These are phyloP conservation scores for Myriosclerotinia duriaeana DNA, from an alignment of 2,329 filamentous ascomycete species.

Conservation along the genomic window DNA sequence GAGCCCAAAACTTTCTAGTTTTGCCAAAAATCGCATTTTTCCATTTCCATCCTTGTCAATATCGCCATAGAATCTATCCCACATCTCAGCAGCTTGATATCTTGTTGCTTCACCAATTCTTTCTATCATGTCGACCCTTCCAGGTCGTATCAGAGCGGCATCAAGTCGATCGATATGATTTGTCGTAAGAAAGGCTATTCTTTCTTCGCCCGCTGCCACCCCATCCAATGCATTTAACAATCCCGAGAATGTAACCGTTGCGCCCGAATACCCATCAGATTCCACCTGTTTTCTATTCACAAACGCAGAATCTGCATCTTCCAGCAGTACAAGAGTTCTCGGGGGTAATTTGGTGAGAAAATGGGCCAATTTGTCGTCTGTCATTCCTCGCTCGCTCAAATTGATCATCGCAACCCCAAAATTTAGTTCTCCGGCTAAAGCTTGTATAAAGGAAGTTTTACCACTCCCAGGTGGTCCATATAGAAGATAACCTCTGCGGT, in stretches of 20 bases:
- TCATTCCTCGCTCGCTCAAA: conserved; percentile 52
- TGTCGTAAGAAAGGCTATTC: conserved; percentile 91
- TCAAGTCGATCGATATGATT: conserved; percentile 86
- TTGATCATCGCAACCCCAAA: conserved; percentile 55
- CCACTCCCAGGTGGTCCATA: conserved; percentile 74
- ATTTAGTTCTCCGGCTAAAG: conserved; percentile 70
- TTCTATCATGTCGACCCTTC: conserved; percentile 89
- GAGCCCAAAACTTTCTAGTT: conserved; percentile 68
- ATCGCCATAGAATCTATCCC: conserved; percentile 92
- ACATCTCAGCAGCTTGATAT: conserved; percentile 82
- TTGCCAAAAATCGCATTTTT: conserved; percentile 67
- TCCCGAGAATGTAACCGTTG: conserved; percentile 76
- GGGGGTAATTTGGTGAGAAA: conserved; percentile 53
- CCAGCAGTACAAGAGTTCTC: conserved; percentile 55
- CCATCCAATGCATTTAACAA: conserved; percentile 84
- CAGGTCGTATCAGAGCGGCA: conserved; percentile 85
- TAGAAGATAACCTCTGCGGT: conserved; percentile 76
- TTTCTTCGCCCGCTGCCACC: conserved; percentile 90
- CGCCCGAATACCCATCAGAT: conserved; percentile 37
- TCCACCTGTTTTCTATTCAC: conserved; percentile 60
- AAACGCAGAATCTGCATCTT: conserved; percentile 55
- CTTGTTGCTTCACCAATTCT: conserved; percentile 83
- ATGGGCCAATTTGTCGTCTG: conserved; percentile 55
- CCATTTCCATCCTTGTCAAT: conserved; percentile 64
- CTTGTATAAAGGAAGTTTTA: conserved; percentile 93